Evolutionary conservation across 345 rosid species (phyloP).

Genomic region (Kandelia obovata): DNA sequence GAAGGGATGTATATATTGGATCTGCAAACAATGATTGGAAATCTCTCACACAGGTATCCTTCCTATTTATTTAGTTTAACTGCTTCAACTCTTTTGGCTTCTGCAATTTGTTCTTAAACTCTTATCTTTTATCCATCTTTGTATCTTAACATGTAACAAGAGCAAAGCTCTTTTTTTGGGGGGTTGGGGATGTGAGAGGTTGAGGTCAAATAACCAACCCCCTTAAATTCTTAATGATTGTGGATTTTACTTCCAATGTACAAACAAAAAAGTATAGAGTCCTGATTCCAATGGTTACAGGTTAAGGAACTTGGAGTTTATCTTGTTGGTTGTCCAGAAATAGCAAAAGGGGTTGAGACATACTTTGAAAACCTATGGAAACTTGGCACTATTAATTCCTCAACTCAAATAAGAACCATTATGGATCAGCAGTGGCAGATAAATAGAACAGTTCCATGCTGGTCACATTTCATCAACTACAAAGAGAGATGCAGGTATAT

Average conservation of each 20-base stretch:
- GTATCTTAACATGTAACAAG: too few relatives aligned
- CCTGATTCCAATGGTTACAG: constrained; percentile 30
- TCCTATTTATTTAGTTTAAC: too few relatives aligned
- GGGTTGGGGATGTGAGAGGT: too few relatives aligned
- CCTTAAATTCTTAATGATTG: too few relatives aligned
- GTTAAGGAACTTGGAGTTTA: constrained; percentile 86
- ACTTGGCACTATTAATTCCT: constrained; percentile 56
- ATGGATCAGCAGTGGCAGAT: constrained; percentile 73
- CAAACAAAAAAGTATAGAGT: background rate
- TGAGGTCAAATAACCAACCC: too few relatives aligned
- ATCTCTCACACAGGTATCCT: constrained; percentile 77
- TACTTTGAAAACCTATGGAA: constrained; percentile 68
- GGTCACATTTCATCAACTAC: constrained; percentile 68
- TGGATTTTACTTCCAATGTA: too few relatives aligned
- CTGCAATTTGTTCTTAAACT: background rate
- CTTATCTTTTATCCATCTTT: too few relatives aligned
- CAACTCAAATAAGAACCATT: constrained; percentile 41
- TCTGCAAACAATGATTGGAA: constrained; percentile 96
- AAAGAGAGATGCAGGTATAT: constrained; percentile 58
- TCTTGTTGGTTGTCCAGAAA: constrained; percentile 60
- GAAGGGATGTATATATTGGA: constrained; percentile 67
- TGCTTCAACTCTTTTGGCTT: background rate
- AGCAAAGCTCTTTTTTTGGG: too few relatives aligned
- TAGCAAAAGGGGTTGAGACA: constrained; percentile 47
- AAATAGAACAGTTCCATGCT: constrained; percentile 78